A percentile compares a stretch with the other conserved stretches of the same genome.
Conservation (phyloP, 192 early-diverging fungal species). For the Helicostylum pulchrum region DNA sequence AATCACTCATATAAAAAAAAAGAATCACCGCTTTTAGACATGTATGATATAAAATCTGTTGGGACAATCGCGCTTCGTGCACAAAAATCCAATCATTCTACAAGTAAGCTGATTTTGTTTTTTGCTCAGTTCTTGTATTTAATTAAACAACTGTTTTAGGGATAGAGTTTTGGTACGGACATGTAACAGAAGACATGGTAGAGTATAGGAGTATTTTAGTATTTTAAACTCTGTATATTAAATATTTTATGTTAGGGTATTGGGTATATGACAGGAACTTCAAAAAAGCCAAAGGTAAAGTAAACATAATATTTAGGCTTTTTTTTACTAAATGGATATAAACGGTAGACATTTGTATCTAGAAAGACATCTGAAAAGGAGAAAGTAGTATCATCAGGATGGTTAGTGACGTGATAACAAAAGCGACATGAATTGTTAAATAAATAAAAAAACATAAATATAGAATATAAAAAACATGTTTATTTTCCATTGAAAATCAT, state of each 20-base stretch:
- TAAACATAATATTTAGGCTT: not conserved
- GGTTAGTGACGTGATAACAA: constrained; percentile 7
- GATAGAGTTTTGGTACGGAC: constrained; percentile 64
- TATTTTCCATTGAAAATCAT: too few species aligned
- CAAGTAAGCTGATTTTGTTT: not conserved
- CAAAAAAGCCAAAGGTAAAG: constrained; percentile 19
- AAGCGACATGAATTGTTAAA: too few species aligned
- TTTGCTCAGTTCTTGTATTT: not conserved
- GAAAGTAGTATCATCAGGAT: constrained; percentile 11
- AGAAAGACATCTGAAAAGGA: constrained; percentile 4
- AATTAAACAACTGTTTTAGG: not conserved
- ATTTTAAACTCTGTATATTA: not conserved
- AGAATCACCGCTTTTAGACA: constrained; percentile 29
- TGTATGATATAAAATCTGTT: constrained; percentile 32
- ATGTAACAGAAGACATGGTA: constrained; percentile 75
- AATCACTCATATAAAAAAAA: not conserved
- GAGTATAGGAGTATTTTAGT: constrained; percentile 1
- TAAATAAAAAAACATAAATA: too few species aligned
- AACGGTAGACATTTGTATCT: constrained; percentile 20
- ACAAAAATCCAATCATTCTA: not conserved
- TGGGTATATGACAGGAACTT: constrained; percentile 26
- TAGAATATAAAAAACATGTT: too few species aligned
- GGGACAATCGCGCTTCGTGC: constrained; percentile 33
- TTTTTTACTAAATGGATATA: not conserved
- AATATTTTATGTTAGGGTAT: constrained; percentile 16